A percentile compares a stretch with the other conserved stretches of the same genome.
Evolutionary conservation across 345 rosid species (phyloP).

Genomic region (Brassica nigra): DNA sequence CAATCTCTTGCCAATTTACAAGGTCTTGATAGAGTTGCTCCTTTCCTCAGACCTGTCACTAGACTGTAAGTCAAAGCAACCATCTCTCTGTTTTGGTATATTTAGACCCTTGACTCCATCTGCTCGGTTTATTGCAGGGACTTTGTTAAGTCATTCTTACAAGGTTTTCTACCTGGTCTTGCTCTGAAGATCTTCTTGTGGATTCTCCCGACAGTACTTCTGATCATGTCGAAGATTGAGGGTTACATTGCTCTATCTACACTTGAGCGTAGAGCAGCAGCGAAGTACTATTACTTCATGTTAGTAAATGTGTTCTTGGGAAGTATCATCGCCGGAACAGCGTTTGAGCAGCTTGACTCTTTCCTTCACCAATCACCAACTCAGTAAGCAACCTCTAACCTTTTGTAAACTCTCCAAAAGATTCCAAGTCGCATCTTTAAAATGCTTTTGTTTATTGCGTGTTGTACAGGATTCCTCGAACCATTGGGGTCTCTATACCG

Average conservation of each 20-base stretch:
- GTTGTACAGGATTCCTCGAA: slow-evolving; percentile 82
- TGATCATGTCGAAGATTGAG: slow-evolving; percentile 95
- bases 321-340: slow-evolving; percentile 90
- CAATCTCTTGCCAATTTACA: slow-evolving; percentile 96
- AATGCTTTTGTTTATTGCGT: neutral
- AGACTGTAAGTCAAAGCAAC: slow-evolving; percentile 67
- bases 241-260: slow-evolving; percentile 80
- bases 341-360: slow-evolving; percentile 82
- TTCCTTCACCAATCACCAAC: slow-evolving; percentile 92
- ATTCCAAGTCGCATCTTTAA: neutral
- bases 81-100: neutral
- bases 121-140: slow-evolving; percentile 53
- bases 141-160: slow-evolving; percentile 92
- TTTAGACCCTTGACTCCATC: slow-evolving; percentile 12
- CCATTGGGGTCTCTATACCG: slow-evolving; percentile 94
- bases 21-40: slow-evolving; percentile 89
- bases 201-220: slow-evolving; percentile 69
- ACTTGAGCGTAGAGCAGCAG: slow-evolving; percentile 81
- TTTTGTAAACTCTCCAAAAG: slow-evolving; percentile 8
- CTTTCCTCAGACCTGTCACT: slow-evolving; percentile 90
- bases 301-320: slow-evolving; percentile 97
- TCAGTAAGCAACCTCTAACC: slow-evolving; percentile 54
- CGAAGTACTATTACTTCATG: slow-evolving; percentile 93
- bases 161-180: slow-evolving; percentile 96
- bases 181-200: slow-evolving; percentile 84